Evolutionary conservation across 2,329 filamentous ascomycete genomes (phyloP), one percentile per base, ranked within the genome.

Genomic region (Fusarium dlaminii): DNA sequence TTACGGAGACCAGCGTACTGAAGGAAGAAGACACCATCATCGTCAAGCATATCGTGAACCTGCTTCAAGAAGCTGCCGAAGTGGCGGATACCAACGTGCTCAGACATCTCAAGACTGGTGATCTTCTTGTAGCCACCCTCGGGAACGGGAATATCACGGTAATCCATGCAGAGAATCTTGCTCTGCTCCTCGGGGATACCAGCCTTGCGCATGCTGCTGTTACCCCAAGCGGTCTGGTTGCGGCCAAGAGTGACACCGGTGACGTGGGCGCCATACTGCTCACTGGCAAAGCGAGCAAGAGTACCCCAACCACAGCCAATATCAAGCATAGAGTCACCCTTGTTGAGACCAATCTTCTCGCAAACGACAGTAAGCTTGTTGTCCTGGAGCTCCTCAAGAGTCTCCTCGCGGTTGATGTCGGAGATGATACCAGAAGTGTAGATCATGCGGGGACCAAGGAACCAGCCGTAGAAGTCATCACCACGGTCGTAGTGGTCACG

Each of bases 241-340:
- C 93, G 93, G 75, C 94, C 96, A 66, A 98, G 93, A 71, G 96
- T 98, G 82, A 98, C 90, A 87, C 96, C 96, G 51, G 94, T 96
- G 70, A 91, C 93, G 61, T 92, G 87, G 66, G 94, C 94, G 73
- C 94, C 95, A 82, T 97, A 98, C 89, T 98, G 95, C 82, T 93
- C 92, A 76, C 92, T 96, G 78, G 96, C 96, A 80, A 95, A 98
- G 80, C 94, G 94, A 80, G 95, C 93, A 67, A 99, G 92, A 39
- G 96, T 98, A 80, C 96, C 96, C 96, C 96, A 99, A 78, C 96
- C 96, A 82, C 96, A 98, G 81, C 96, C 96, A 80, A 99, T 97
- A 80, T 98, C 96, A 68, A 98, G 92, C 84, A 98, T 86, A 62
- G 84, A 89, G 82, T 98, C 95, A 78, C 92, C 94, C 76, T 91